Base-by-base conservation (phyloP, 495 filamentous ascomycete species). In the Bacidia gigantensis region DNA sequence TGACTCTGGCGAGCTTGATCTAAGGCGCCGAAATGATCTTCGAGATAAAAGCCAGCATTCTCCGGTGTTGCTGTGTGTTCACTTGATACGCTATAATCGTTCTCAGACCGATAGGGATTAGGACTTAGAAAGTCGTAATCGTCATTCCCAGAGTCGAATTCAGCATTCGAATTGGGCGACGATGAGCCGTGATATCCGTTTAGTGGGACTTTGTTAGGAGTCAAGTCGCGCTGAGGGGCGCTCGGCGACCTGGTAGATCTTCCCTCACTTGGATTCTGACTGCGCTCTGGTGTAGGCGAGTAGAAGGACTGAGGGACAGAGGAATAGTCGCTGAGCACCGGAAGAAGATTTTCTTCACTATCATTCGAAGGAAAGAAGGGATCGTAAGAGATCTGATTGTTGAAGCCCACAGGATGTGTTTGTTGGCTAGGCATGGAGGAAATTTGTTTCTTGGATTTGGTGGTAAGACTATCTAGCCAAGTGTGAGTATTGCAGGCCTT, bases 311-410 rank as follows among this genome's bases (percentile, higher is more conserved):
- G 46, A 20, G 25, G 48, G 42, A 25, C 39, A 1, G 58, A 55
- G 7, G 56, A 53, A 32, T 48, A 46, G 44, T 58, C 52, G 32
- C 26, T 45, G 22, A 52, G 42, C 49, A 62, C 25, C 20, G 47
- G 52, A 18, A 62, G 35, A 21, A 62, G 50, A 18, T 59, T 54
- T 45, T 62, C 59, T 35, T 62, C 57, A 51, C 47, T 56, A 25
- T 52, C 45, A 23, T 59, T 47, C 22, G 56, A 46, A 14, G 54
- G 46, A 44, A 62, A 55, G 51, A 62, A 59, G 17, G 59, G 54
- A 40, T 62, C 59, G 51, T 51, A 57, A 46, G 50, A 57, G 29
- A 54, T 57, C 24, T 62, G 54, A 23, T 57, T 46, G 52, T 62
- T 62, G 52, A 62, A 62, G 45, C 57, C 59, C 43, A 54, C 38